phyloP scores from a whole-genome alignment of 177 flowering plant genomes.

The Tripterygium wilfordii region DNA sequence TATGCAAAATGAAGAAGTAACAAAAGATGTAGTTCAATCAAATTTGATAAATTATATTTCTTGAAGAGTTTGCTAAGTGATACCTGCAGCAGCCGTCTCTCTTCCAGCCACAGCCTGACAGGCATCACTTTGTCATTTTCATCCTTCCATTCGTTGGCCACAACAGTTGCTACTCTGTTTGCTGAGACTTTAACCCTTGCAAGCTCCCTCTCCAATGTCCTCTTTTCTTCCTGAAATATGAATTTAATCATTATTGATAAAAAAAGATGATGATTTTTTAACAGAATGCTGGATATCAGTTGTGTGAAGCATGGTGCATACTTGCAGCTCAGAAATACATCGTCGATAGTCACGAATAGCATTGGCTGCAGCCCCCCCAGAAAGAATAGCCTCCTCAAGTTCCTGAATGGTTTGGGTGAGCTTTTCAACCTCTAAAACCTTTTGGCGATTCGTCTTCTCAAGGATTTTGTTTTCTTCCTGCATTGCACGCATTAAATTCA shows the following conservation, averaged over 20 bases:
- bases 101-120: constrained; percentile 83
- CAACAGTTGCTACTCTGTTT: constrained; percentile 75
- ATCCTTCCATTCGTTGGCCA: constrained; percentile 94
- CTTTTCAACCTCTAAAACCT: constrained; percentile 80
- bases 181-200: constrained; percentile 81
- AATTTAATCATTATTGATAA: background rate
- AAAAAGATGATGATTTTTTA: no score
- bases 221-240: constrained; percentile 82
- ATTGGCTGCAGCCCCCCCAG: constrained; percentile 7
- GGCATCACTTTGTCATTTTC: constrained; percentile 90
- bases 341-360: constrained; percentile 50
- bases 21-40: background rate
- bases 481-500: background rate
- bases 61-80: background rate
- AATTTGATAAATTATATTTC: background rate
- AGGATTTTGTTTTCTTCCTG: constrained; percentile 92
- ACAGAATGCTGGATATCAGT: no score
- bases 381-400: constrained; percentile 82
- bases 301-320: constrained; percentile 19
- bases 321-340: constrained; percentile 65
- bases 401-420: constrained; percentile 75
- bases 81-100: constrained; percentile 74
- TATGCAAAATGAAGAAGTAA: background rate
- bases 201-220: constrained; percentile 78
- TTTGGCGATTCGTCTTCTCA: constrained; percentile 80